Base-by-base conservation (phyloP, 495 filamentous ascomycete genomes). In the Chaetomium tenue region DNA sequence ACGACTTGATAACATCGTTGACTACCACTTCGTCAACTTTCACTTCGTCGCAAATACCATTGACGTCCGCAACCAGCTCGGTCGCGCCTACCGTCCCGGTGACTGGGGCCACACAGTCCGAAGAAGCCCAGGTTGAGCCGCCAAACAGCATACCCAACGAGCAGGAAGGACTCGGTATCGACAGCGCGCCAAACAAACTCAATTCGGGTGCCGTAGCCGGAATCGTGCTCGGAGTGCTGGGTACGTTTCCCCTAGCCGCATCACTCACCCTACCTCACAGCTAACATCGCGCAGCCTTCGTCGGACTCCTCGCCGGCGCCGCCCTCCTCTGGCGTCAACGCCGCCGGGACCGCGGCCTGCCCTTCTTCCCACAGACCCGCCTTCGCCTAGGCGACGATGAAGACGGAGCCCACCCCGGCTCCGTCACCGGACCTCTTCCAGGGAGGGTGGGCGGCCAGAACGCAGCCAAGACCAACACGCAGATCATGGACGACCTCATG, bases 401-500 rank as follows among this genome's bases (percentile, higher is more conserved):
- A 33, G 40, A 51, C 51, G 42, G 44, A 28, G 47, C 44, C 12
- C 22, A 30, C 48, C 20, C 11, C 20, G 39, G 40, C 46, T 22
- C 57, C 22, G 40, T 55, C 48, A 50, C n/a, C 28, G 50, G 37
- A 0, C 56, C 63, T 12, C 26, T 62, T 15, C 59, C 51, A 3
- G 63, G 51, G 28, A 22, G 47, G 0, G 51, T 48, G 0, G 63
- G 44, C 16, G 57, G 39, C 6, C 23, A 44, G 16, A 46, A 28
- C n/a, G 56, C 15, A 11, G 60, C 40, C 47, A 72, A 71, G 33
- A 73, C 69, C 47, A 71, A 71, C 60, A 66, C 67, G 12, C 54
- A 71, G 22, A 71, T 73, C 60, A 66, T 73, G 63, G 69, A 71
- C 64, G 44, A 66, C 13, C 60, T 73, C 18, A 71, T 73, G 67